Percentiles rank a stretch among this genome's conserved stretches.
These are phyloP conservation scores for Podila epicladia DNA, from an alignment of 192 early-diverging fungal genomes.

Conservation along the genomic window DNA sequence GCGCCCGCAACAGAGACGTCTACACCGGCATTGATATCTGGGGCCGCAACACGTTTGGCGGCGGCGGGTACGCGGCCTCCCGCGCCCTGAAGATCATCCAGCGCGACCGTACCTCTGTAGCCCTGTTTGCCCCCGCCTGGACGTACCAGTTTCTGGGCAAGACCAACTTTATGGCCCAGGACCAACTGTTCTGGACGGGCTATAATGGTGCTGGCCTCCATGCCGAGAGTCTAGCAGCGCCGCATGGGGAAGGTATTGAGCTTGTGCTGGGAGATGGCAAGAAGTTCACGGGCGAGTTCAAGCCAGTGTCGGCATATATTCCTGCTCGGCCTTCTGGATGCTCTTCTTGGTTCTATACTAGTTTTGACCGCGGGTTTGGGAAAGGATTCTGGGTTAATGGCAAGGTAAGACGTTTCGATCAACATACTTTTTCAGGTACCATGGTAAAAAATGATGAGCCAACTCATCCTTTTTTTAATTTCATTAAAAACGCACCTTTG, in stretches of 20 bases:
- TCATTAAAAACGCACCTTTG: not conserved
- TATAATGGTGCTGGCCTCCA: constrained; percentile 16
- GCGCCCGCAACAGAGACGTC: constrained; percentile 53
- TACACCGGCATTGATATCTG: constrained; percentile 75
- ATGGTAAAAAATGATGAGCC: not conserved
- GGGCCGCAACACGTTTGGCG: constrained; percentile 56
- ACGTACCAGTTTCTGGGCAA: constrained; percentile 65
- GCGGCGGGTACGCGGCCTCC: constrained; percentile 25
- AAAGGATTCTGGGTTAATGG: constrained; percentile 56
- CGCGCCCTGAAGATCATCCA: constrained; percentile 63
- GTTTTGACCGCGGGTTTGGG: constrained; percentile 66
- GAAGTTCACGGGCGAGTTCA: constrained; percentile 11
- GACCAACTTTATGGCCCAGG: constrained; percentile 56
- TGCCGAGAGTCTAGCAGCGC: constrained; percentile 17
- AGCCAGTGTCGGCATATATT: constrained; percentile 57
- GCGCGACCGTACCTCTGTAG: constrained; percentile 54
- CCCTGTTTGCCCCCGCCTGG: constrained; percentile 75
- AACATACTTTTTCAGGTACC: not conserved
- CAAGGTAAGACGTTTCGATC: constrained; percentile 23
- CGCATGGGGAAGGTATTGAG: not conserved
- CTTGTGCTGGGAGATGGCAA: not conserved
- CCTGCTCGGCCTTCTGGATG: constrained; percentile 43
- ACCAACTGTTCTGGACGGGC: constrained; percentile 65
- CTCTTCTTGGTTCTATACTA: constrained; percentile 58
- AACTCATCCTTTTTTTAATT: not conserved